Base-by-base conservation (phyloP, 768 basidiomycete species). In the Psilocybe cubensis region DNA sequence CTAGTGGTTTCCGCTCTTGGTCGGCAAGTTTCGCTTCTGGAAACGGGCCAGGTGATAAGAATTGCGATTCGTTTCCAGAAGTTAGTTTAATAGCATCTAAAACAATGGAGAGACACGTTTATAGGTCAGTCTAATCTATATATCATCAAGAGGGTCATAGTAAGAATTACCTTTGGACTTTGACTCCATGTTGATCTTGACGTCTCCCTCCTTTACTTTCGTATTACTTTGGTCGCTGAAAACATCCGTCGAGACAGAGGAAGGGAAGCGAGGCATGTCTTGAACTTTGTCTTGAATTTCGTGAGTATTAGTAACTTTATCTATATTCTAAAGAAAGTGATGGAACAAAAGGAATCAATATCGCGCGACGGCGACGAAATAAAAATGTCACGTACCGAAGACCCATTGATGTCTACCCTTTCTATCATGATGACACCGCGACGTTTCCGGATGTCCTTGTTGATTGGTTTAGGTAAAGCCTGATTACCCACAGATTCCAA, bases 371-470 rank as follows among this genome's bases (percentile, higher is more conserved):
- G n/a, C n/a, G 4, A 25, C 8, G 11, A 21, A 35, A 20, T 8
- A 3, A 5, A 7, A 20, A 24, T 27, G 25, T 44, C 24, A 47
- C 59, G 3, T 38, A 63, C 63, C 35, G 28, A 18, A 17, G 43
- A 25, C 23, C n/a, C 10, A 23, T 54, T 43, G 8, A 48, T 21
- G 7, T 54, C 21, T 14, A 29, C 25, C n/a, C 59, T 63, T 42
- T 61, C 61, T 10, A 51, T 54, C 59, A 66, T 46, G 17, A 69
- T 61, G 20, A 68, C 60, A 5, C 66, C 68, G 14, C 60, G 63
- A 23, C 68, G 63, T 46, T 68, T 71, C 20, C 59, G 60, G 3
- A 66, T 52, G 24, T 59, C 46, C 27, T 60, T 69, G 11, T 63
- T 61, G 27, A 61, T 64, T 7, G 40, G 56, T 27, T 47, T 63